These are phyloP conservation scores for Aureobasidium vineae DNA, from an alignment of 2,329 filamentous ascomycete genomes.

Conservation along the genomic window DNA sequence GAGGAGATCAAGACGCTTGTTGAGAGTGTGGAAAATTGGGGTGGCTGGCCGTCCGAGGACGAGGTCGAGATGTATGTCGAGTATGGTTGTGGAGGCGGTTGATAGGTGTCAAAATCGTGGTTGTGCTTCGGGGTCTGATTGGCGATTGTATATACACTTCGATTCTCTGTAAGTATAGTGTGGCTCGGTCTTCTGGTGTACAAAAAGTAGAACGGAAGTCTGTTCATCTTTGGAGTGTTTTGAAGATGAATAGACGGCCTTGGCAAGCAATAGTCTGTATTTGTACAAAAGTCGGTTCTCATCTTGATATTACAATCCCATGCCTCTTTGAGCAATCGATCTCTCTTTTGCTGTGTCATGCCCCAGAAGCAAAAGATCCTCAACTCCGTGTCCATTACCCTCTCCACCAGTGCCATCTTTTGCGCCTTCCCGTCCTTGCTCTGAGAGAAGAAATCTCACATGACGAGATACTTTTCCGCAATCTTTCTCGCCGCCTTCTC, in stretches of 20 bases:
- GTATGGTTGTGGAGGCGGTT: background rate
- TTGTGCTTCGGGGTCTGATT: background rate
- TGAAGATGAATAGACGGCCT: background rate
- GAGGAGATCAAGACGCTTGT: conserved; percentile 32
- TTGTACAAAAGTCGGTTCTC: background rate
- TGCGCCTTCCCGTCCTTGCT: background rate
- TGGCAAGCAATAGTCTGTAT: background rate
- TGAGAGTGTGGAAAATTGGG: conserved; percentile 43
- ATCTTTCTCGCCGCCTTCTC: conserved; percentile 58
- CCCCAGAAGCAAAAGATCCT: background rate
- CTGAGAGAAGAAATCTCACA: conserved; percentile 30
- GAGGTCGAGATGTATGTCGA: conserved; percentile 40
- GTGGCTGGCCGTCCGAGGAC: conserved; percentile 46
- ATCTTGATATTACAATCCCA: background rate
- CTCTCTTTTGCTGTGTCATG: too few species aligned
- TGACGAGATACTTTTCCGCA: conserved; percentile 57
- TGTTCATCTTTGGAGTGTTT: background rate
- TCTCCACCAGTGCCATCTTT: background rate
- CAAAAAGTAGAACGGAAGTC: background rate
- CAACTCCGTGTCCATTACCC: background rate
- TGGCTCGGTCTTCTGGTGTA: background rate
- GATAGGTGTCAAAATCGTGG: background rate
- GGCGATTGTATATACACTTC: conserved; percentile 1
- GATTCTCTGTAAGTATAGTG: background rate
- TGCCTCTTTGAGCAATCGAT: background rate